Evolutionary conservation across 768 basidiomycete species (phyloP).

Genomic region (Naganishia friedmannii): DNA sequence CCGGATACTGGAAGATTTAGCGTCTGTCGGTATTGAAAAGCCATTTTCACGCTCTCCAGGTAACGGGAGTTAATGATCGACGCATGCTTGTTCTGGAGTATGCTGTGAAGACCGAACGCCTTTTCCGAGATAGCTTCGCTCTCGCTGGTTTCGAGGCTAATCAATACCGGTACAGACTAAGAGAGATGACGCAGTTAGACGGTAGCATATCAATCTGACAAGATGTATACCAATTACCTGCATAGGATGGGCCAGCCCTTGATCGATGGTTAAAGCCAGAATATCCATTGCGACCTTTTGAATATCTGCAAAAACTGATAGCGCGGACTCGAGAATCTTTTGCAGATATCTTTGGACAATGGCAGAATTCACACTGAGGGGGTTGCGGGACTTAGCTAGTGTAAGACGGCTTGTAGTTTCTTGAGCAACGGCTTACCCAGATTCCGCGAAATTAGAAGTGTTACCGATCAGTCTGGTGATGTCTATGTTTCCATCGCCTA

Average conservation of each 20-base stretch:
- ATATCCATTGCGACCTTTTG: slow-evolving; percentile 86
- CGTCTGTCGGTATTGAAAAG: slow-evolving; percentile 76
- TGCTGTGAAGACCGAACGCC: slow-evolving; percentile 73
- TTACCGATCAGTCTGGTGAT: slow-evolving; percentile 95
- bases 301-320: slow-evolving; percentile 67
- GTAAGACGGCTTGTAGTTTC: neutral
- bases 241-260: slow-evolving; percentile 91
- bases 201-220: neutral
- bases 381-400: neutral
- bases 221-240: slow-evolving; percentile 58
- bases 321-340: slow-evolving; percentile 74
- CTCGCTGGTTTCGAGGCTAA: slow-evolving; percentile 87
- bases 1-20: slow-evolving; percentile 37
- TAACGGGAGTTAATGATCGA: slow-evolving; percentile 84
- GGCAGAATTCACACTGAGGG: slow-evolving; percentile 69
- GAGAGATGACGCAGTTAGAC: neutral
- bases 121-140: slow-evolving; percentile 63
- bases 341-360: slow-evolving; percentile 87
- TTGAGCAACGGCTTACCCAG: slow-evolving; percentile 65
- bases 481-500: slow-evolving; percentile 51
- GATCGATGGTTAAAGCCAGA: slow-evolving; percentile 85
- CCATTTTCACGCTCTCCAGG: slow-evolving; percentile 70
- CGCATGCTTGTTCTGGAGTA: slow-evolving; percentile 82
- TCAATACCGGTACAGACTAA: slow-evolving; percentile 84
- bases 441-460: slow-evolving; percentile 92